Evolutionary conservation across 345 rosid species (phyloP).

Genomic region (rapeseed (Brassica napus)): DNA sequence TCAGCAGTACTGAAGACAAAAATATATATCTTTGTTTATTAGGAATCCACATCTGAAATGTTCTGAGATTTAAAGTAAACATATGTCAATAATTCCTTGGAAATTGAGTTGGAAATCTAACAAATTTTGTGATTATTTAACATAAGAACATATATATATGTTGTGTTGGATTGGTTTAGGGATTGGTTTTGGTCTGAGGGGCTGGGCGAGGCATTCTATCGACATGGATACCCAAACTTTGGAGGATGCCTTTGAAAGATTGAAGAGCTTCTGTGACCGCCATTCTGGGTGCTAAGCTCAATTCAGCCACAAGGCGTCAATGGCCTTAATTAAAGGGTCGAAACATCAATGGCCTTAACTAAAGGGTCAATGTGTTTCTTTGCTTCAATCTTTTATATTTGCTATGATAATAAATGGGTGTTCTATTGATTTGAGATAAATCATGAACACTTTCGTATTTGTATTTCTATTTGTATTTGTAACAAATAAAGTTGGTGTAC

Average conservation of each 20-base stretch:
- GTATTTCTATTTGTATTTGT: neutral
- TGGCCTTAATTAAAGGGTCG: constrained; percentile 17
- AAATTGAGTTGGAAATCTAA: neutral
- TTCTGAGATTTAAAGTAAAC: neutral
- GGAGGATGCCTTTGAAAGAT: constrained; percentile 28
- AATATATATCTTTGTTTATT: neutral
- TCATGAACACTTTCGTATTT: constrained; percentile 7
- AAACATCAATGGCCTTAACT: neutral
- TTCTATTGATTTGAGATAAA: constrained; percentile 6
- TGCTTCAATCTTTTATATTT: neutral
- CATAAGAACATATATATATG: neutral
- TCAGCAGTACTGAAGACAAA: neutral
- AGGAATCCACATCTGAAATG: neutral
- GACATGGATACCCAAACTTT: constrained; percentile 12
- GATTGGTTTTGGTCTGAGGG: constrained; percentile 44
- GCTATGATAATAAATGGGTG: neutral
- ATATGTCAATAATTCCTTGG: neutral
- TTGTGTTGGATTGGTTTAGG: constrained; percentile 43
- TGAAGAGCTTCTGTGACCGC: constrained; percentile 24
- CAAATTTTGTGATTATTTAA: neutral
- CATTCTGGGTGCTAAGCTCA: constrained; percentile 1
- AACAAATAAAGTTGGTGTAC: constrained; percentile 2
- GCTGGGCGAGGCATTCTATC: constrained; percentile 26
- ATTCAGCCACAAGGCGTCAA: constrained; percentile 3
- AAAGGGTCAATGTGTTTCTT: constrained; percentile 1